Evolutionary conservation across 192 early-diverging fungal species (phyloP).

Genomic region (Chytriomyces confervae): DNA sequence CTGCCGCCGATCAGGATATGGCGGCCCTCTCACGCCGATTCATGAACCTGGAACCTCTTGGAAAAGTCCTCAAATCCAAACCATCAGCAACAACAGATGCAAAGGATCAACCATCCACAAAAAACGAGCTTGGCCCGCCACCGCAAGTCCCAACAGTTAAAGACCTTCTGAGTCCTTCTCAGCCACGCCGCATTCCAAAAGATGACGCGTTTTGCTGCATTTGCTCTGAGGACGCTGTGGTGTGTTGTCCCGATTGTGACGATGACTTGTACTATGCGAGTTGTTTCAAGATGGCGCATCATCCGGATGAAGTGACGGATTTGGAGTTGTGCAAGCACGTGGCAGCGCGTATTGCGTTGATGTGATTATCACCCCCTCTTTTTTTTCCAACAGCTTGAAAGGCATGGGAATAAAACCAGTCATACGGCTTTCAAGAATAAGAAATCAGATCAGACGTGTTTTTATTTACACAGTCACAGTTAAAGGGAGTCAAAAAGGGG

Average conservation of each 20-base stretch:
- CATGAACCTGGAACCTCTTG: constrained; percentile 16
- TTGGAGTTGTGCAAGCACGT: constrained; percentile 43
- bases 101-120: not conserved
- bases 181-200: not conserved
- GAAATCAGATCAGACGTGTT: no score
- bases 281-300: constrained; percentile 65
- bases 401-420: no score
- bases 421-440: no score
- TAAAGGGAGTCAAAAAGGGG: no score
- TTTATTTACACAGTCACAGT: no score
- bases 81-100: not conserved
- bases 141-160: not conserved
- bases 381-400: not conserved
- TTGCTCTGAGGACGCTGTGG: constrained; percentile 67
- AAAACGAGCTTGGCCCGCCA: not conserved
- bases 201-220: constrained; percentile 51
- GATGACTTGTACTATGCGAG: constrained; percentile 62
- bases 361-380: not conserved
- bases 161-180: not conserved
- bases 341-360: not conserved
- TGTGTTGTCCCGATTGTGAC: constrained; percentile 66
- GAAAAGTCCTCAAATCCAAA: not conserved
- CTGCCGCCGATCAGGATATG: not conserved
- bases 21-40: constrained; percentile 27
- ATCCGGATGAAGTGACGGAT: constrained; percentile 21